Evolutionary conservation across 768 basidiomycete genomes (phyloP).

Genomic region (Psilocybe tampanensis): DNA sequence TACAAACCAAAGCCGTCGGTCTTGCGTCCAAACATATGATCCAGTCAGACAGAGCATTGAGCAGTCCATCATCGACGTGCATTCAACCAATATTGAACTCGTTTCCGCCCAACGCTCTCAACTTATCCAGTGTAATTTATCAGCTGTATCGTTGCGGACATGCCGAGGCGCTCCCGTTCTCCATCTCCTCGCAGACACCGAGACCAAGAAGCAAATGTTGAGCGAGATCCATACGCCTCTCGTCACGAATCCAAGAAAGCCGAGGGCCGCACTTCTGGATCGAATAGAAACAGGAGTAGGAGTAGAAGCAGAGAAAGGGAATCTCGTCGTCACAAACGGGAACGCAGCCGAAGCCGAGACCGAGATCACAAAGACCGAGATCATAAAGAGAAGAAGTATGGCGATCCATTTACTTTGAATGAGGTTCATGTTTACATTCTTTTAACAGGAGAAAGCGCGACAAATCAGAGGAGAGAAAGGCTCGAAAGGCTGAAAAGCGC

Average conservation of each 20-base stretch:
- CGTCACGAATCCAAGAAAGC: conserved; percentile 32
- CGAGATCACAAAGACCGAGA: conserved; percentile 45
- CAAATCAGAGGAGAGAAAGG: conserved; percentile 83
- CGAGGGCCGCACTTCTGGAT: conserved; percentile 24
- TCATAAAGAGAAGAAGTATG: conserved; percentile 50
- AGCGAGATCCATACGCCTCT: conserved; percentile 36
- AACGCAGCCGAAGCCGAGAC: conserved; percentile 42
- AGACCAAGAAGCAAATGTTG: conserved; percentile 39
- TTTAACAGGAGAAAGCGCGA: conserved; percentile 73
- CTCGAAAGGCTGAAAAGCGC: conserved; percentile 87
- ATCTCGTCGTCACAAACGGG: conserved; percentile 18
- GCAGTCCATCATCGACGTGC: too few species aligned
- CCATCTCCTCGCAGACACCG: conserved; percentile 45
- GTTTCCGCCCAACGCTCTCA: too few species aligned
- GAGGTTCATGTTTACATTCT: conserved; percentile 5
- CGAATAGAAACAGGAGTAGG: conserved; percentile 25
- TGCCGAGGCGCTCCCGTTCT: conserved; percentile 57
- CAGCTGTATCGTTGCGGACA: conserved; percentile 25
- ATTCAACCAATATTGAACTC: too few species aligned
- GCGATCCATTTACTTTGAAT: conserved; percentile 5
- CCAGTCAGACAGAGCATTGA: too few species aligned
- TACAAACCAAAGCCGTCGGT: neutral
- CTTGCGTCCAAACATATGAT: neutral
- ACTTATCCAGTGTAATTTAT: too few species aligned
- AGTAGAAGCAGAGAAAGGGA: conserved; percentile 29